These are phyloP conservation scores for Meripilus lineatus DNA, from an alignment of 1,284 basidiomycete genomes.

Conservation along the genomic window DNA sequence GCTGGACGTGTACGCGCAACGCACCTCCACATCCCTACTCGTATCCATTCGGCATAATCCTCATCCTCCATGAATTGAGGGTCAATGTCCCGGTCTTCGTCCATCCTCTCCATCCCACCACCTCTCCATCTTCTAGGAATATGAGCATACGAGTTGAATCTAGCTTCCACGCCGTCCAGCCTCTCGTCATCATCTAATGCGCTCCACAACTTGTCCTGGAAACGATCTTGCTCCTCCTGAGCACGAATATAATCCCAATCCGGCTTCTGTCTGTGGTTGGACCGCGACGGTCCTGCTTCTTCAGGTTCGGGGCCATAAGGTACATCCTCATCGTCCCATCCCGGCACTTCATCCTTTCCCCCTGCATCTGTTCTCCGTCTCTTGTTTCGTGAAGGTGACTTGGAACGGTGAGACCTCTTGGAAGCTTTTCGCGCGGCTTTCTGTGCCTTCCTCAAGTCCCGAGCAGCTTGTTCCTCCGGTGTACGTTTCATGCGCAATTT, in stretches of 20 bases:
- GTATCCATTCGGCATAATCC: slow-evolving; percentile 77
- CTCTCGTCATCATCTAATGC: slow-evolving; percentile 68
- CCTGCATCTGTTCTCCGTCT: not conserved
- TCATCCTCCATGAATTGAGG: slow-evolving; percentile 75
- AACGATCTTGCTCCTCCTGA: slow-evolving; percentile 56
- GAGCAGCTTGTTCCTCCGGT: slow-evolving; percentile 59
- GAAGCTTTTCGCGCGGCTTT: slow-evolving; percentile 38
- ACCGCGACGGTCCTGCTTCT: not conserved
- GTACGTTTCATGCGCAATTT: slow-evolving; percentile 71
- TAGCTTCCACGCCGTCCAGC: slow-evolving; percentile 55
- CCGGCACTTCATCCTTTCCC: slow-evolving; percentile 1
- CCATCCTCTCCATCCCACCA: slow-evolving; percentile 29
- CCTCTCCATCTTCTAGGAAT: slow-evolving; percentile 55
- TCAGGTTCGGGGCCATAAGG: slow-evolving; percentile 1
- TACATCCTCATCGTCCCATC: slow-evolving; percentile 4
- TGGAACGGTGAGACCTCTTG: slow-evolving; percentile 20
- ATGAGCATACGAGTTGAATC: slow-evolving; percentile 62
- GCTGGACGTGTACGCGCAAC: slow-evolving; percentile 22
- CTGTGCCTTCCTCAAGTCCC: slow-evolving; percentile 43
- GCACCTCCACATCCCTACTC: slow-evolving; percentile 75
- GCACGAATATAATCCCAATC: slow-evolving; percentile 47
- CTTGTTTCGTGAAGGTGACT: not conserved
- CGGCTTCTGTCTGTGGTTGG: slow-evolving; percentile 26
- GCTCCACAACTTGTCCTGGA: slow-evolving; percentile 65
- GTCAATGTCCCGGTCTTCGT: slow-evolving; percentile 51